Conservation (phyloP, 345 rosid genomes). For the Brassica incana region DNA sequence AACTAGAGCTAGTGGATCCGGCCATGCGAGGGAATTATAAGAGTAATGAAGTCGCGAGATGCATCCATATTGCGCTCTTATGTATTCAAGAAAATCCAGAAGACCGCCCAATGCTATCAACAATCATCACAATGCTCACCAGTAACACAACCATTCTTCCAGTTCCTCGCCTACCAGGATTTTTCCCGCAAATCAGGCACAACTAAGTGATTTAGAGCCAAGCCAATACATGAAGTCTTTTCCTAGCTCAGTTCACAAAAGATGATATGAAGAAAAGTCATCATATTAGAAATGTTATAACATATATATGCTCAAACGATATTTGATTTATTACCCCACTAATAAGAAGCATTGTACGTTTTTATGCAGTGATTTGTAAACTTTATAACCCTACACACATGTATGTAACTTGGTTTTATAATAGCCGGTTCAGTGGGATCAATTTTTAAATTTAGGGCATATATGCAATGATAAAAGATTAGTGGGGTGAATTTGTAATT, state of each 20-base stretch:
- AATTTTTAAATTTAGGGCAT: too few species aligned
- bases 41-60: neutral
- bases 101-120: conserved; percentile 2
- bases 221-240: neutral
- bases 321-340: neutral
- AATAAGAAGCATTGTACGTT: neutral
- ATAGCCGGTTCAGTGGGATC: too few species aligned
- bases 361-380: neutral
- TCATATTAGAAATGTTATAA: neutral
- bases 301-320: neutral
- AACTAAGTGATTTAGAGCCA: neutral
- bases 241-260: neutral
- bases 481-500: too few species aligned
- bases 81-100: neutral
- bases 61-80: too few species aligned
- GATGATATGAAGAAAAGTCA: neutral
- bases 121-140: neutral
- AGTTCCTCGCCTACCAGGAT: neutral
- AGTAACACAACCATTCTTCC: neutral
- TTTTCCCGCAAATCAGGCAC: neutral
- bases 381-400: neutral
- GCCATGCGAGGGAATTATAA: neutral
- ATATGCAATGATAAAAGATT: too few species aligned
- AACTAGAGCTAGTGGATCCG: neutral
- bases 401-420: too few species aligned